Conservation (phyloP, 164 flowering plant genomes). For the Echeveria elegans region DNA sequence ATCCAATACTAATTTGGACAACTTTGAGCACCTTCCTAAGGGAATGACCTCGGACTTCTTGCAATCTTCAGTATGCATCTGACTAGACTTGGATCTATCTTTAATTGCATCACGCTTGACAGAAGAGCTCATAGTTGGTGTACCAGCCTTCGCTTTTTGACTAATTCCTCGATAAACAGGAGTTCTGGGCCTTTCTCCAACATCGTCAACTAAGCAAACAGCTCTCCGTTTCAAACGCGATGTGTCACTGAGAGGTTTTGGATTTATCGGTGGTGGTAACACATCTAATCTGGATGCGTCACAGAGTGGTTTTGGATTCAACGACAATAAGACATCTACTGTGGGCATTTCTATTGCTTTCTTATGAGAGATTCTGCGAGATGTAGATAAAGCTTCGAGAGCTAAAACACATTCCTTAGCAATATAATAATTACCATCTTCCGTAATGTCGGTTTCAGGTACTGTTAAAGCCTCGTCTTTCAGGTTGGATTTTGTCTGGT, state of each 20-base stretch:
- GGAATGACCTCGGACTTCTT: slow-evolving; percentile 8
- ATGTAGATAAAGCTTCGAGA: slow-evolving; percentile 37
- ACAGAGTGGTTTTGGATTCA: slow-evolving; percentile 11
- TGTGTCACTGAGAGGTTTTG: slow-evolving; percentile 18
- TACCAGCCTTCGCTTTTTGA: slow-evolving; percentile 13
- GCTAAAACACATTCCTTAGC: slow-evolving; percentile 47
- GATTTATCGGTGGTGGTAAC: slow-evolving; percentile 16
- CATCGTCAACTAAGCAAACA: slow-evolving; percentile 51
- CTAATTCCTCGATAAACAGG: slow-evolving; percentile 58
- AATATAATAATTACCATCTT: slow-evolving; percentile 24
- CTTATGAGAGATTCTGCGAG: slow-evolving; percentile 24
- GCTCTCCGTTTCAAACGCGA: slow-evolving; percentile 45
- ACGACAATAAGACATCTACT: slow-evolving; percentile 20
- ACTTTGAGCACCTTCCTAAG: slow-evolving; percentile 17
- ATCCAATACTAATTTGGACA: slow-evolving; percentile 13
- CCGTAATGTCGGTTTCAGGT: slow-evolving; percentile 19
- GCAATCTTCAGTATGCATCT: slow-evolving; percentile 13
- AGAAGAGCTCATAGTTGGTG: not conserved
- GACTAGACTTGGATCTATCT: slow-evolving; percentile 17
- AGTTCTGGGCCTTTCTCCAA: slow-evolving; percentile 47
- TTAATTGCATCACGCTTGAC: not conserved
- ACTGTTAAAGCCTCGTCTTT: not conserved
- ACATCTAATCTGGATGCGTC: slow-evolving; percentile 14
- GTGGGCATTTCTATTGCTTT: slow-evolving; percentile 14
- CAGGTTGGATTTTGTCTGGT: slow-evolving; percentile 15